Evolutionary conservation across 2,329 filamentous ascomycete genomes (phyloP).

Genomic region (Kalmusia sp.): DNA sequence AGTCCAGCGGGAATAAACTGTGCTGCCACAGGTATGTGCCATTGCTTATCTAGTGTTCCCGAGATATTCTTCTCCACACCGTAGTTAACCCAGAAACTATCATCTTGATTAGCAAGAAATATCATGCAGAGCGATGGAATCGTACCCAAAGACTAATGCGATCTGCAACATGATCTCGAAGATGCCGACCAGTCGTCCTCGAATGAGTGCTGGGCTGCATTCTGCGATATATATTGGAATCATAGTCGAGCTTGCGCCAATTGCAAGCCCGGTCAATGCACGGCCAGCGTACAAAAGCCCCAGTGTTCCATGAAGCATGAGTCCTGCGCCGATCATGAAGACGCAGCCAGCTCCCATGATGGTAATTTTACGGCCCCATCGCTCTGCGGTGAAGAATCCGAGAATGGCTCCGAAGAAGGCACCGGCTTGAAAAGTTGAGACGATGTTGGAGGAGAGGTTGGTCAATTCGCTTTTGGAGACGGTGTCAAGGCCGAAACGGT

Average conservation of each 20-base stretch:
- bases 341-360: slow-evolving; percentile 4
- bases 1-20: slow-evolving; percentile 28
- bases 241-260: not conserved
- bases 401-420: slow-evolving; percentile 3
- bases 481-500: slow-evolving; percentile 1
- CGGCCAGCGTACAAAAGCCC: not conserved
- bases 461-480: not conserved
- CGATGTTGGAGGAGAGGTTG: not conserved
- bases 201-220: slow-evolving; percentile 60
- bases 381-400: slow-evolving; percentile 1
- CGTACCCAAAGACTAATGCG: slow-evolving; percentile 71
- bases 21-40: slow-evolving; percentile 28
- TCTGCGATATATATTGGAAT: slow-evolving; percentile 64
- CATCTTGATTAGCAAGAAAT: no score
- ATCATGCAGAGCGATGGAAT: no score
- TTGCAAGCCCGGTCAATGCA: not conserved
- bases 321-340: slow-evolving; percentile 1
- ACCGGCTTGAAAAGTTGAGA: slow-evolving; percentile 4
- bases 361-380: not conserved
- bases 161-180: slow-evolving; percentile 55
- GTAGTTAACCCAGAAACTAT: slow-evolving; percentile 38
- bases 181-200: slow-evolving; percentile 70
- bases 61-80: slow-evolving; percentile 23
- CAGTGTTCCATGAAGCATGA: not conserved
- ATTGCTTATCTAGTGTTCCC: slow-evolving; percentile 12